Conservation (phyloP, 352 stramenopile genomes). For the Phytophthora pisi region DNA sequence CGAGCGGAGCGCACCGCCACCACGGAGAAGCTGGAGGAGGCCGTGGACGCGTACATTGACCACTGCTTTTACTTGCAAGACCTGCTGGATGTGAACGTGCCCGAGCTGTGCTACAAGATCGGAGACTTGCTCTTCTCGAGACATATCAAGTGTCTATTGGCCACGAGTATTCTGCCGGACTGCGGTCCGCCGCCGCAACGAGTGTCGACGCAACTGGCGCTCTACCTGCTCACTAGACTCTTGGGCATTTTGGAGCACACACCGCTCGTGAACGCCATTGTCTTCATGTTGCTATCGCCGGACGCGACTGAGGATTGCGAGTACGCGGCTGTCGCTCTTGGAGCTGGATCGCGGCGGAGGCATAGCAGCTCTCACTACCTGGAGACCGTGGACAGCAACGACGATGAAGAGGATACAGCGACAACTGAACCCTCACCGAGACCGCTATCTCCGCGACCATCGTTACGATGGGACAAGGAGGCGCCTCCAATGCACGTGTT, state of each 20-base stretch:
- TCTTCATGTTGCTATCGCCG: slow-evolving; percentile 74
- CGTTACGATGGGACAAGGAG: slow-evolving; percentile 38
- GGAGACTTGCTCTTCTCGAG: slow-evolving; percentile 72
- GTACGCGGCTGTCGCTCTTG: slow-evolving; percentile 67
- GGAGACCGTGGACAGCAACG: slow-evolving; percentile 16
- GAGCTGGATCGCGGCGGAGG: slow-evolving; percentile 42
- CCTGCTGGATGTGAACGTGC: slow-evolving; percentile 81
- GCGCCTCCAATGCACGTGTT: slow-evolving; percentile 53
- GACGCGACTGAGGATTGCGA: slow-evolving; percentile 65
- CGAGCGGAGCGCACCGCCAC: slow-evolving; percentile 23
- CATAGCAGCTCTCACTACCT: slow-evolving; percentile 21
- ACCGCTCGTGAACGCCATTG: slow-evolving; percentile 81
- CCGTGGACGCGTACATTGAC: slow-evolving; percentile 82
- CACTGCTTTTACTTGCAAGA: slow-evolving; percentile 89
- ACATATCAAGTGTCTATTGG: slow-evolving; percentile 74
- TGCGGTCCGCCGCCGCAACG: slow-evolving; percentile 74
- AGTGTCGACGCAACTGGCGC: slow-evolving; percentile 74
- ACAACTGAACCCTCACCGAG: slow-evolving; percentile 16
- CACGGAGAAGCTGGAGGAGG: slow-evolving; percentile 81
- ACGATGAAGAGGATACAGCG: slow-evolving; percentile 17
- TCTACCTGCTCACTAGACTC: slow-evolving; percentile 79
- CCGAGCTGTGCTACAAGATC: slow-evolving; percentile 83
- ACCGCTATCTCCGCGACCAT: slow-evolving; percentile 22
- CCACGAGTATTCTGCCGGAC: slow-evolving; percentile 76
- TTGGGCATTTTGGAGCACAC: slow-evolving; percentile 80